Evolutionary conservation across 768 basidiomycete species (phyloP), one percentile per base, ranked within the genome.

Genomic region (Tulasnella sp.): DNA sequence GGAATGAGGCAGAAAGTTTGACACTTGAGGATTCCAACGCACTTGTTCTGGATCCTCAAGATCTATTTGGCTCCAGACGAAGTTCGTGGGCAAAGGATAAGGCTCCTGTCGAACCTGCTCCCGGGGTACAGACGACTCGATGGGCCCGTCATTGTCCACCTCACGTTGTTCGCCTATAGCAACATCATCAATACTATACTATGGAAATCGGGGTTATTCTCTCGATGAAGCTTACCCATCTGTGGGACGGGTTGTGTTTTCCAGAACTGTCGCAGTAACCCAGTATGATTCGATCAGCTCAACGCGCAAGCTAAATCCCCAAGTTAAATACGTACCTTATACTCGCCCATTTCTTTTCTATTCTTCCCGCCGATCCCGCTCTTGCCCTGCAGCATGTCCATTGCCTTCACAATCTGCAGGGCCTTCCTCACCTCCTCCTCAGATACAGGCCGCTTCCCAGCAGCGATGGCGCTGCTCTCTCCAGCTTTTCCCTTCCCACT

Each of bases 191-290:
- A 30, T 21, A 41, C 21, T 10, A 32, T 23, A n/a, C 19, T 53
- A 5, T n/a, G 42, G 19, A 43, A 19, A 13, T 13, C 42, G 13
- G 42, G n/a, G n/a, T n/a, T n/a, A 43, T 43, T 43, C 42, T 43
- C 42, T 43, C 42, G n/a, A n/a, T 15, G 17, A 65, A 64, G 47
- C 70, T 65, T 67, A 83, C 88, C 87, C 58, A 82, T 72, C 68
- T 93, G 90, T n/a, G 91, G 88, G 5, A 99, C 96, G 2, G 96
- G 96, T 71, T 99, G 96, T 4, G 95, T 98, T 32, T 77, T 82
- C 96, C 96, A 98, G 73, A 99, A 99, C 93, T 91, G 66, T 29
- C 15, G 23, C 24, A 10, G 15, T 63, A 56, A 58, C 53, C 42
- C 42, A 65, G 27, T 5, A 48, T 41, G 51, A 43, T 45, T 53